These are phyloP conservation scores for Fusarium clavum DNA, from an alignment of 2,329 filamentous ascomycete species.

Conservation along the genomic window DNA sequence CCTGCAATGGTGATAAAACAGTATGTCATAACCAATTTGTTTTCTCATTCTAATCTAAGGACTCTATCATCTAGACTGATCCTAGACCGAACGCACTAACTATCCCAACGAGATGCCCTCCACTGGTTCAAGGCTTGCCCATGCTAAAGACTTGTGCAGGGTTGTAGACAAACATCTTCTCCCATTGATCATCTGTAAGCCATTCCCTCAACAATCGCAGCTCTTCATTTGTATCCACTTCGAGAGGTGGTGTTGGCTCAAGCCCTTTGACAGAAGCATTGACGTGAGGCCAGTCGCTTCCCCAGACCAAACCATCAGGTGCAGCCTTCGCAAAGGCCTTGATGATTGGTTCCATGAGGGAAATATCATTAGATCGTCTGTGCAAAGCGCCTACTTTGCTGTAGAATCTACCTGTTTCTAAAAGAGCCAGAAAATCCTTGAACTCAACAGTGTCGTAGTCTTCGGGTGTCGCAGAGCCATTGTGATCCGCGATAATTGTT, in stretches of 20 bases:
- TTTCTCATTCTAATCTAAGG: neutral
- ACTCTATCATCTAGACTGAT: neutral
- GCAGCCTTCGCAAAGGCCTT: neutral
- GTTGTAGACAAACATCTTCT: conserved; percentile 1
- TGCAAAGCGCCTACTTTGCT: conserved; percentile 7
- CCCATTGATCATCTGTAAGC: neutral
- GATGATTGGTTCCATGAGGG: neutral
- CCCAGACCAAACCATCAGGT: neutral
- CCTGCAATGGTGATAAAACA: too few relatives aligned
- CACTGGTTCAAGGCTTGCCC: neutral
- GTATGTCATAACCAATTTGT: neutral
- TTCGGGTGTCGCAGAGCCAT: neutral
- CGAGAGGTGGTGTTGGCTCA: neutral
- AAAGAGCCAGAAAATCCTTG: neutral
- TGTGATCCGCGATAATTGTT: neutral
- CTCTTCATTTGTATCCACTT: conserved; percentile 1
- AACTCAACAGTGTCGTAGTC: neutral
- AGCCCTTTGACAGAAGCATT: neutral
- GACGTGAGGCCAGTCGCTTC: conserved; percentile 18
- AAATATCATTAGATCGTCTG: neutral
- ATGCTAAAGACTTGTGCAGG: neutral
- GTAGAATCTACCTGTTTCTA: neutral
- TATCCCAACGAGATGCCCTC: neutral
- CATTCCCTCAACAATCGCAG: neutral
- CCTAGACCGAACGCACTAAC: neutral